A percentile compares a stretch with the other conserved stretches of the same genome.
phyloP scores from a whole-genome alignment of 768 basidiomycete species.

The Mycena capillaripes region DNA sequence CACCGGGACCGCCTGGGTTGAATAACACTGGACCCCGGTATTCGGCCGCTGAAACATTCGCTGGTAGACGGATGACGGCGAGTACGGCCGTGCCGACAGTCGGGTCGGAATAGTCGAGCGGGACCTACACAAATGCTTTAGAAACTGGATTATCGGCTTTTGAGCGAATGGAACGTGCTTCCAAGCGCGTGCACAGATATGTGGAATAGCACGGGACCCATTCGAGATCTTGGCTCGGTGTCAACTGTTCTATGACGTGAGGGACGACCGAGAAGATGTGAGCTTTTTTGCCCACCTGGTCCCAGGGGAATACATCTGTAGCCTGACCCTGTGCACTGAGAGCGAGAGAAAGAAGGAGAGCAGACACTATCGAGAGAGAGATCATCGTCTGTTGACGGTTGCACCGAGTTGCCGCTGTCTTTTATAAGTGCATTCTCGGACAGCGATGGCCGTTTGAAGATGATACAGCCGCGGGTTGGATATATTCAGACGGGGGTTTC shows the following conservation, averaged over 20 bases:
- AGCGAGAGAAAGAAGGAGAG: too few relatives aligned
- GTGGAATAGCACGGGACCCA: constrained; percentile 19
- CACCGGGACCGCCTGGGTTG: constrained; percentile 33
- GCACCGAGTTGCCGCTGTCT: too few relatives aligned
- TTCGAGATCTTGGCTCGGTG: not conserved
- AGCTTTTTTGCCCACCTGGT: too few relatives aligned
- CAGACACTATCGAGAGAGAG: too few relatives aligned
- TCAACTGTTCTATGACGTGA: constrained; percentile 10
- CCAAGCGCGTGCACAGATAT: not conserved
- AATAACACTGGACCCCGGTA: constrained; percentile 26
- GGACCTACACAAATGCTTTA: constrained; percentile 8
- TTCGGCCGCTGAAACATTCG: constrained; percentile 3
- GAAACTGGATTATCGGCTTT: not conserved
- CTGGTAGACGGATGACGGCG: constrained; percentile 21
- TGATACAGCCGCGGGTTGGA: too few relatives aligned
- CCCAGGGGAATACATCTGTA: too few relatives aligned
- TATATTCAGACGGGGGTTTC: too few relatives aligned
- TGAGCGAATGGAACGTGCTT: not conserved
- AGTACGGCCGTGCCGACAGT: constrained; percentile 9
- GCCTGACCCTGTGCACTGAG: too few relatives aligned
- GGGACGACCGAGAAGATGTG: too few relatives aligned
- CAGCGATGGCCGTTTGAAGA: too few relatives aligned
- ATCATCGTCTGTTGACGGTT: too few relatives aligned
- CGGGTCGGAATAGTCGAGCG: constrained; percentile 23
- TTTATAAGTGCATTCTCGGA: too few relatives aligned